phyloP scores from a whole-genome alignment of 345 rosid genomes.

The Heritiera littoralis region DNA sequence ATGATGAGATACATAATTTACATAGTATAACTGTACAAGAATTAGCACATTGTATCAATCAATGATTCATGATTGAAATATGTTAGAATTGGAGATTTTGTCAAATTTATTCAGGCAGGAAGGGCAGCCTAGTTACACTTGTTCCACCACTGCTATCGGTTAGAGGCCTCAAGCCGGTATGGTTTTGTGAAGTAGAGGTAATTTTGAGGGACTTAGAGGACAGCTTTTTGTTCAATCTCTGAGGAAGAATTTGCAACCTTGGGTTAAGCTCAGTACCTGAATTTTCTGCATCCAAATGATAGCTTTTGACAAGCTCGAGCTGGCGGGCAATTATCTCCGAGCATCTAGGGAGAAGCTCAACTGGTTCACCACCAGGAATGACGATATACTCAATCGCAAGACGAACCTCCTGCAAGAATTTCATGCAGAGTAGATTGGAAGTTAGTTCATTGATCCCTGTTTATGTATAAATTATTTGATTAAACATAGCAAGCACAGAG shows the following conservation, averaged over 20 bases:
- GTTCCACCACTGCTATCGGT: constrained; percentile 40
- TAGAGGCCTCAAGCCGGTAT: constrained; percentile 23
- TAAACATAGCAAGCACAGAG: neutral
- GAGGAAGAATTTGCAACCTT: constrained; percentile 89
- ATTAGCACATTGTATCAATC: constrained; percentile 11
- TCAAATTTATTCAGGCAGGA: constrained; percentile 61
- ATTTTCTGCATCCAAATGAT: constrained; percentile 81
- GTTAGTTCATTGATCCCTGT: neutral
- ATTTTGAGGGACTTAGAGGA: constrained; percentile 40
- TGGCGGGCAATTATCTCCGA: constrained; percentile 84
- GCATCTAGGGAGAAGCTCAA: constrained; percentile 91
- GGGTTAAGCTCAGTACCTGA: constrained; percentile 80
- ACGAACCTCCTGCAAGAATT: constrained; percentile 65
- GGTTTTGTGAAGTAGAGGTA: constrained; percentile 25
- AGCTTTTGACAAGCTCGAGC: constrained; percentile 89
- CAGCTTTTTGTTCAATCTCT: constrained; percentile 49
- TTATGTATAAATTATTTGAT: neutral
- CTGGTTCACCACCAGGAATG: constrained; percentile 93
- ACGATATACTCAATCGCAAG: constrained; percentile 92
- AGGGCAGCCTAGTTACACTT: constrained; percentile 62
- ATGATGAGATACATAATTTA: constrained; percentile 5
- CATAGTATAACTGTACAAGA: constrained; percentile 29
- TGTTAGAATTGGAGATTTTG: neutral
- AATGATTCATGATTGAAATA: constrained; percentile 16
- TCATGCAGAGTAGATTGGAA: neutral